Evolutionary conservation across 2,329 filamentous ascomycete genomes (phyloP), one percentile per base, ranked within the genome.

Genomic region (Epichloe sylvatica): DNA sequence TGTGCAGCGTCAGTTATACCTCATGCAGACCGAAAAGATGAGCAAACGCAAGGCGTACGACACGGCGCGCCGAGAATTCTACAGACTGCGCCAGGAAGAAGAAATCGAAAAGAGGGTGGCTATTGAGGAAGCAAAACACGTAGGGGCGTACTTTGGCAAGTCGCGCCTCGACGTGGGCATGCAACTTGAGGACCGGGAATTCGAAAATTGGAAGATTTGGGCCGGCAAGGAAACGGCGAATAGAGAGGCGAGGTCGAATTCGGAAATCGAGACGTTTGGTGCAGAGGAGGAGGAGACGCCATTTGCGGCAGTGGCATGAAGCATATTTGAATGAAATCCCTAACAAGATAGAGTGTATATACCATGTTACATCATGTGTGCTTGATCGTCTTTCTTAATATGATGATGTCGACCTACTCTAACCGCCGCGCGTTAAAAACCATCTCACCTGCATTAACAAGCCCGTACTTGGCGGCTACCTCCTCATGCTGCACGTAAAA

Each of bases 141-240:
- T 85, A 5, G 92, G 92, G 48, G 90, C 89, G 46, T 88, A 88
- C 73, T 97, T 97, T 64, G 88, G 88, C 64, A 85, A 83, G 66
- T 74, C 78, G 40, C 75, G 78, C 52, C 64, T 89, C 47, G 83
- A 94, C 52, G 73, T 94, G 50, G 81, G 86, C 56, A 86, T 92
- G 80, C 72, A 82, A 54, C 74, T 95, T 48, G 92, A 98, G 68
- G 81, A 94, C 67, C 68, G 76, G 58, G 73, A 80, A 52, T 94
- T 81, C 65, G 86, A 96, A 67, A 71, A 73, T 54, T 98, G 92
- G 92, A 91, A 89, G 75, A 61, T 61, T 25, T 94, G 88, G 86
- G 88, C 89, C 3, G 61, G 61, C 45, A 67, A 66, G 53, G 64
- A 77, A 61, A 67, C 72, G 47, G 65, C 64, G 50, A 65, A 62